Evolutionary conservation across 164 flowering plant species (phyloP), one percentile per base, ranked within the genome.

Genomic region (Taxillus chinensis): DNA sequence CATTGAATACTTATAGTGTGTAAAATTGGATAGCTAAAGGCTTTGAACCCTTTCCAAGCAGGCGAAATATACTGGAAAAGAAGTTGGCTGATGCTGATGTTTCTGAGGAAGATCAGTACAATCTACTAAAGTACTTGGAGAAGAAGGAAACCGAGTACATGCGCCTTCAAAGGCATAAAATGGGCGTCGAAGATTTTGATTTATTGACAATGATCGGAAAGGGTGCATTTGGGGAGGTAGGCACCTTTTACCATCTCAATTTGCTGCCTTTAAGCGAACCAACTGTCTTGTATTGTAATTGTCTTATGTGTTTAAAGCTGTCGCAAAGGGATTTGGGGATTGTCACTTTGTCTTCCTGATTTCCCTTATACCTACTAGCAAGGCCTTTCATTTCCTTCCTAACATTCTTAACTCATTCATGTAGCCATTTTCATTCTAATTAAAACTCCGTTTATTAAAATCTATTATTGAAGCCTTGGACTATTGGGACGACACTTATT

Each of bases 211-310:
- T 86, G 86, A 86, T 86, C 27, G 91, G 91, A 49, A 86, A 86
- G 72, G 91, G 91, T 64, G 91, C 91, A 57, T 86, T 86, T 79
- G 91, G 91, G 39, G 91, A 86, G 91, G 91, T 83, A 79, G 62
- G 39, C 27, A 43, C 39, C 59, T 2, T 48, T 45, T 0, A 50
- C 9, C 54, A 12, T 52, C 50, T 14, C 52, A 8, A 3, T 64
- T 13, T 39, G 8, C 15, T 50, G 57, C 17, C 41, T 43, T 43
- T 17, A 38, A 14, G n/a, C 4, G 11, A 3, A 48, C 0, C 14
- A 8, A 9, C 42, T 49, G 13, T 49, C 52, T 49, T 9, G 13
- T 11, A n/a, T 49, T 49, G 5, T 9, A 49, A n/a, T 49, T 27
- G 27, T 27, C 27, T 27, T 27, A 12, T 49, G 52, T 49, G 52